Conservation (phyloP, 768 basidiomycete genomes). For the Mycena amicta region DNA sequence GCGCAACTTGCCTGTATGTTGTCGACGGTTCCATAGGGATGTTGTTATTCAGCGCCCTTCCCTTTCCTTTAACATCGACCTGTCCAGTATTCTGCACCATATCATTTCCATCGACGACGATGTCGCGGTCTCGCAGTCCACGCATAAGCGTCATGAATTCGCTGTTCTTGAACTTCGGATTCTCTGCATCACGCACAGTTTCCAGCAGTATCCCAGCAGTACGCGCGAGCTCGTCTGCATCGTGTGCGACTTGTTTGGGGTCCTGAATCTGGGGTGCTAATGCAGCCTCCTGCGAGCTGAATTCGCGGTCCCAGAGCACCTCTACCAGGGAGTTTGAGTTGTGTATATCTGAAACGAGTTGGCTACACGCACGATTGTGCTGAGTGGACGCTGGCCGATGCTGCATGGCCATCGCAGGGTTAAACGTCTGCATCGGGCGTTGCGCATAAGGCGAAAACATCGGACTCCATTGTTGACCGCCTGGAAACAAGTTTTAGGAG, state of each 20-base stretch:
- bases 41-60: constrained; percentile 42
- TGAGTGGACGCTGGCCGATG: constrained; percentile 31
- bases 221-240: constrained; percentile 74
- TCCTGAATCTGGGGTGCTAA: constrained; percentile 16
- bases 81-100: constrained; percentile 62
- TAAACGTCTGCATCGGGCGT: constrained; percentile 40
- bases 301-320: constrained; percentile 67
- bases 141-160: constrained; percentile 86
- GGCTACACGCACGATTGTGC: constrained; percentile 44
- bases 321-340: constrained; percentile 29
- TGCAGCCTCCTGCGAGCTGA: constrained; percentile 56
- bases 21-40: constrained; percentile 1
- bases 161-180: constrained; percentile 85
- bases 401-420: constrained; percentile 22
- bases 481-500: constrained; percentile 26
- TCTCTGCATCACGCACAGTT: constrained; percentile 72
- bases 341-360: neutral
- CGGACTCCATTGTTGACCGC: constrained; percentile 43
- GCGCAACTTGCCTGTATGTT: neutral
- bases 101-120: constrained; percentile 76
- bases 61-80: constrained; percentile 70
- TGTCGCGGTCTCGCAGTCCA: constrained; percentile 76
- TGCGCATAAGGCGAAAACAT: constrained; percentile 39
- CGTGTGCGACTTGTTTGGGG: constrained; percentile 30
- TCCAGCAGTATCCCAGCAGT: constrained; percentile 80